These are phyloP conservation scores for Aspergillus thermomutatus DNA, from an alignment of 2,329 filamentous ascomycete genomes.

Conservation along the genomic window DNA sequence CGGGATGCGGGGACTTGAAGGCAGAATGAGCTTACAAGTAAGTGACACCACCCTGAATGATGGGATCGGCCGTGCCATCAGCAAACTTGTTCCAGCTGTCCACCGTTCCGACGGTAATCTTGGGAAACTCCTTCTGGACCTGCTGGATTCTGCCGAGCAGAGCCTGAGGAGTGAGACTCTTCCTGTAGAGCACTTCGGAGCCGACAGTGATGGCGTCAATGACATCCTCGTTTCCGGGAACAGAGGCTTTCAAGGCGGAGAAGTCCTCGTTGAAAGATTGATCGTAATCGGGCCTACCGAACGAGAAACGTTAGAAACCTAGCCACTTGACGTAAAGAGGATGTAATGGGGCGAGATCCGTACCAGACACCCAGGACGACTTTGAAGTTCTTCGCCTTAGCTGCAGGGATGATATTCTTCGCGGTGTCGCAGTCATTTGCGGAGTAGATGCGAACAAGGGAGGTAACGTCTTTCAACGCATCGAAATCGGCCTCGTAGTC, in stretches of 20 bases:
- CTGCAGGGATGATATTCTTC: conserved; percentile 61
- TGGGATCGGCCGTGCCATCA: conserved; percentile 64
- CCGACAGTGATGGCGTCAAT: conserved; percentile 69
- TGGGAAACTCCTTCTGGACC: conserved; percentile 55
- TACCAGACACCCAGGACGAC: conserved; percentile 70
- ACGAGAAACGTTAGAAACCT: conserved; percentile 3
- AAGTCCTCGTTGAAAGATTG: conserved; percentile 61
- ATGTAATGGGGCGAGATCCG: conserved; percentile 16
- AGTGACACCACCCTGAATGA: conserved; percentile 59
- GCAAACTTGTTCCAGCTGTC: conserved; percentile 71
- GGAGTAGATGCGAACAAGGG: conserved; percentile 64
- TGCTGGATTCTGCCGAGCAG: conserved; percentile 61
- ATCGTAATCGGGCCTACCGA: conserved; percentile 57
- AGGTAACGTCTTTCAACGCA: conserved; percentile 52
- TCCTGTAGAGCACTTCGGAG: conserved; percentile 67
- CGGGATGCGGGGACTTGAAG: no score
- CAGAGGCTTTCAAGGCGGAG: conserved; percentile 49
- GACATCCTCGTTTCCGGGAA: conserved; percentile 50
- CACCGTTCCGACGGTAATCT: conserved; percentile 62
- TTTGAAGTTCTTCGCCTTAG: conserved; percentile 61
- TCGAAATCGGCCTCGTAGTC: conserved; percentile 67
- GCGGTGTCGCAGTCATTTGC: conserved; percentile 64
- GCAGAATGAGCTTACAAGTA: conserved; percentile 46
- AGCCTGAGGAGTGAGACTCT: conserved; percentile 60
- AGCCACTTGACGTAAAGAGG: neutral